Evolutionary conservation across 176 grass and related monocot genomes (phyloP).

Genomic region (maize (Zea mays)): DNA sequence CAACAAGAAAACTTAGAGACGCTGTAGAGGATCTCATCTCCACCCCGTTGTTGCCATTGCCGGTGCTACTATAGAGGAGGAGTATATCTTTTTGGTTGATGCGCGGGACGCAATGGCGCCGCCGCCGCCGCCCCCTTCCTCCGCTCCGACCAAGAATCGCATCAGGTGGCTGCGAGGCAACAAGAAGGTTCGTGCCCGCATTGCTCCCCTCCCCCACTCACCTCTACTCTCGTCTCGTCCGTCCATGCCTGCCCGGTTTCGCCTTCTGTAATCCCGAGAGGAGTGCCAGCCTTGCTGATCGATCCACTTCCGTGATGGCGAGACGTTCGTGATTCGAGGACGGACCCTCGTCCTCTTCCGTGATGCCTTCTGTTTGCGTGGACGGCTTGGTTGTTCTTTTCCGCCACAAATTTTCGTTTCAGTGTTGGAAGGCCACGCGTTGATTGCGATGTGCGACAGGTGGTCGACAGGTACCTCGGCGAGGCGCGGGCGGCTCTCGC

Average conservation of each 20-base stretch:
- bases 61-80: too few relatives aligned
- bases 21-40: too few relatives aligned
- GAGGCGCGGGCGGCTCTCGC: conserved; percentile 59
- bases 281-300: too few relatives aligned
- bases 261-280: neutral
- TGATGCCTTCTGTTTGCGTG: neutral
- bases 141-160: conserved; percentile 55
- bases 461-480: conserved; percentile 52
- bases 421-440: neutral
- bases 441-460: conserved; percentile 29
- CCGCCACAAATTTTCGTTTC: too few relatives aligned
- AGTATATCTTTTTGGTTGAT: too few relatives aligned
- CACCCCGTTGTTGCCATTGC: too few relatives aligned
- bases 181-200: conserved; percentile 50
- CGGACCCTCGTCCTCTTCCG: too few relatives aligned
- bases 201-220: too few relatives aligned
- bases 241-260: neutral
- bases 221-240: too few relatives aligned
- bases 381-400: neutral
- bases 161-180: conserved; percentile 60
- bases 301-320: too few relatives aligned
- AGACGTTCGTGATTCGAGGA: too few relatives aligned
- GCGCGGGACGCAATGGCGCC: conserved; percentile 48
- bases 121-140: conserved; percentile 16
- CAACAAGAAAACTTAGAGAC: too few relatives aligned